Base-by-base conservation (phyloP, 345 rosid genomes). In the Noccaea bulbosa region DNA sequence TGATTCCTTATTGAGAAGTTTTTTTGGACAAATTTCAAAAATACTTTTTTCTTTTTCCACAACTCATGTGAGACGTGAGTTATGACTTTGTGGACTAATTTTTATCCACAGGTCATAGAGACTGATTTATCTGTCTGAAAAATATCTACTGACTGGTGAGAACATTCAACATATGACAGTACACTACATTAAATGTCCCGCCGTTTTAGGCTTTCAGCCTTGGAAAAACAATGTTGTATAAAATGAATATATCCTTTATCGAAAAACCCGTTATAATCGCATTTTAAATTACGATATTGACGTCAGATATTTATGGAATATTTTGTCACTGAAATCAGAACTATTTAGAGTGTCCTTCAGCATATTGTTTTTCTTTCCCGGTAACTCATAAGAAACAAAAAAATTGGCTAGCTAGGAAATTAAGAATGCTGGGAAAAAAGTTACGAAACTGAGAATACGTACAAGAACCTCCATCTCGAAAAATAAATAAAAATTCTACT, bases 51-150 rank as follows among this genome's bases (percentile, higher is more conserved):
- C n/a, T 2, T 69, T 40, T 11, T 58, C 16, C 16, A 32, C 45
- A 12, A n/a, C 14, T 61, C 75, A 45, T 41, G 75, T 17, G 27
- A 56, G 14, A 62, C 48, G 47, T 49, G 68, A 61, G 34, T 44
- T 55, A 3, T 33, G 37, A 55, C 72, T 11, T 68, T 71, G 24
- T 71, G 24, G 62, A 52, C 12, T 9, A 3, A 20, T 20, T 5
- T 5, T 48, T 38, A 51, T 16, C 43, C 30, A 38, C 0, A 34
- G 24, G 12, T 47, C 14, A 24, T 43, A 12, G n/a, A 52, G 20
- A 41, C 11, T 1, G 51, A 52, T 40, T 15, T 27, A 65, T 10
- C 27, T 66, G 51, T 53, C 44, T 9, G 51, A 14, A 53, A 58
- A 32, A 8, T 46, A 17, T 46, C 39, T 43, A 45, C 30, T 5